Conservation (phyloP, 495 filamentous ascomycete genomes). For the Aspergillus nidulans region DNA sequence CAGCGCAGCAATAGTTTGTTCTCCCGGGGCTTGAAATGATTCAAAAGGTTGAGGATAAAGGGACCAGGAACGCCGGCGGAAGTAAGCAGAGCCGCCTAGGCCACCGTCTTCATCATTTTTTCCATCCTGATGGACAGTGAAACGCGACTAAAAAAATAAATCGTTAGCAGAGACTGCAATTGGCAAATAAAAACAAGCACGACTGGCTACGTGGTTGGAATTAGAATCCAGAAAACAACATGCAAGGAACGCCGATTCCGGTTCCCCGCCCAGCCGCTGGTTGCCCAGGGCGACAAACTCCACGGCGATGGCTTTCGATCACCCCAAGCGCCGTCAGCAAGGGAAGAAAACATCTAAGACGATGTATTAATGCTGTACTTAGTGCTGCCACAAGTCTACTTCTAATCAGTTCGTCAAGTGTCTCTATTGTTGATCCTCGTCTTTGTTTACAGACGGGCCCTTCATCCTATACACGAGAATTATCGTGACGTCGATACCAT, state of each 20-base stretch:
- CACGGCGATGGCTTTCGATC: constrained; percentile 9
- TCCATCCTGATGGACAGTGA: neutral
- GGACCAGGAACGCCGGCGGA: no score
- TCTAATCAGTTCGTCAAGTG: neutral
- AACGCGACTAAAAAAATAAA: neutral
- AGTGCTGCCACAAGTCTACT: neutral
- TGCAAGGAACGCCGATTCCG: constrained; percentile 13
- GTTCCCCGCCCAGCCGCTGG: constrained; percentile 18
- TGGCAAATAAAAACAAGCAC: neutral
- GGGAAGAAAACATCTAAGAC: neutral
- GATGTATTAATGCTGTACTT: neutral
- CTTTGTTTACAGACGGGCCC: constrained; percentile 2
- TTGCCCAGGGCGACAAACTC: constrained; percentile 31
- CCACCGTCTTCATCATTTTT: neutral
- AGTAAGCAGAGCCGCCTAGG: neutral
- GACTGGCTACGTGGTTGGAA: neutral
- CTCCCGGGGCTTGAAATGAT: no score
- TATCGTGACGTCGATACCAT: neutral
- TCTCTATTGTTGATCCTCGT: neutral
- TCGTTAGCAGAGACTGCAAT: neutral
- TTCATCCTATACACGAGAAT: neutral
- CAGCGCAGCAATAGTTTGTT: no score
- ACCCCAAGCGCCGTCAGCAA: constrained; percentile 9
- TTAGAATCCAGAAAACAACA: neutral
- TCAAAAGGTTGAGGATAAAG: neutral